These are phyloP conservation scores for Ogataea minuta DNA, from an alignment of 805 yeast species.

Conservation along the genomic window DNA sequence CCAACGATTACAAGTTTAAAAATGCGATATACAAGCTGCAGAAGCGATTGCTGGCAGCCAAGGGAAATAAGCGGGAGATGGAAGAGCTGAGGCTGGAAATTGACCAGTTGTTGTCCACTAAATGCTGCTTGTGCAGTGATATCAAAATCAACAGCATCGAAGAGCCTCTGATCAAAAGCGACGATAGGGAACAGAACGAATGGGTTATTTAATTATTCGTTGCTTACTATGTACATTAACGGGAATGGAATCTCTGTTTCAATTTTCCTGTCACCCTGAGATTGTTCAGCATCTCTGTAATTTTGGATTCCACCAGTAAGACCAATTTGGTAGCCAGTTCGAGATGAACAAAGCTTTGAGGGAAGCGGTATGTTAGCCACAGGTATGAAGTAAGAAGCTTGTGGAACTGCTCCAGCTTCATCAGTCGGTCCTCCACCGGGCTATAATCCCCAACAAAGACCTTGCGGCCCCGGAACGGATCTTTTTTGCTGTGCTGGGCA, in stretches of 20 bases:
- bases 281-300: constrained; percentile 46
- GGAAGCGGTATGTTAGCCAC: constrained; percentile 89
- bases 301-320: constrained; percentile 61
- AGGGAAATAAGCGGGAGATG: constrained; percentile 30
- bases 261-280: constrained; percentile 21
- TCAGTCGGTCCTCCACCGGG: constrained; percentile 32
- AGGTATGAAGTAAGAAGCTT: constrained; percentile 63
- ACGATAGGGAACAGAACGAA: constrained; percentile 39
- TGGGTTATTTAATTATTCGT: constrained; percentile 43
- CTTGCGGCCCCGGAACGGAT: constrained; percentile 18
- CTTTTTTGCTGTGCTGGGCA: constrained; percentile 14
- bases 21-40: constrained; percentile 58
- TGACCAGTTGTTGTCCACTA: constrained; percentile 56
- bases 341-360: constrained; percentile 72
- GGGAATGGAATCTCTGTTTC: background rate
- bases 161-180: constrained; percentile 48
- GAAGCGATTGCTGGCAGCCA: constrained; percentile 39
- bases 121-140: constrained; percentile 78
- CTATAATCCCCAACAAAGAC: constrained; percentile 20
- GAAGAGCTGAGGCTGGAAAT: constrained; percentile 43
- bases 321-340: constrained; percentile 72
- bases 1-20: constrained; percentile 66
- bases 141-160: constrained; percentile 68
- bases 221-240: constrained; percentile 1
- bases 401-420: constrained; percentile 62